Base-by-base conservation (phyloP, 2,329 filamentous ascomycete genomes). In the Penicillium sp. region DNA sequence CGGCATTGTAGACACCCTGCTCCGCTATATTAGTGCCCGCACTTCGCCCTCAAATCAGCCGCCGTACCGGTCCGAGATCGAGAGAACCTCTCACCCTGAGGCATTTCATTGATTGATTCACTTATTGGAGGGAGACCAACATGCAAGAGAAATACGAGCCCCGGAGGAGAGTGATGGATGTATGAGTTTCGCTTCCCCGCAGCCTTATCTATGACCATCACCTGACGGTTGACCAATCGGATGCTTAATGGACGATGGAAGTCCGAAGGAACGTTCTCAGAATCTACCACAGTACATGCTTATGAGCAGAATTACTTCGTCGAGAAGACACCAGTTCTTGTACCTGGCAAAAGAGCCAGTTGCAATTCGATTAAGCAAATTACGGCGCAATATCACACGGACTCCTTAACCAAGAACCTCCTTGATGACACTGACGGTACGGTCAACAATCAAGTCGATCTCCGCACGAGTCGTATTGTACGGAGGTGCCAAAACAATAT, bases 401-500 rank as follows among this genome's bases (percentile, higher is more conserved):
- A 13, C 6, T 11, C 8, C 4, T 9, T 49, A 43, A 25, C 58
- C 67, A 18, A 60, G 43, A 18, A 63, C 57, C 9, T 74, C 68
- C 11, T 71, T 61, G 27, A 81, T 65, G 1, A 78, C 72, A 9
- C 56, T 54, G 27, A 57, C 64, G 1, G 75, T 68, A 0, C 66
- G 66, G 14, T 75, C 66, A n/a, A 79, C 77, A 33, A 82, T 76
- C 36, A 64, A 51, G 11, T 74, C 69, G 25, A 82, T 64, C 9
- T 81, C 77, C 3, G 62, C 68, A 9, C 70, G 62, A 0, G 72
- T 77, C 35, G 77, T 68, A 46, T 74, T 80, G 62, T 77, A 83
- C 2, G 79, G 70, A 2, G 80, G 80, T 0, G 77, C 74, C 34
- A 82, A 56, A 25, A 81, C 66, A 41, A 80, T 69, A 59, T 80